Evolutionary conservation across 805 yeast genomes (phyloP), one percentile per base, ranked within the genome.

Genomic region (Barnettozyma vustinii): DNA sequence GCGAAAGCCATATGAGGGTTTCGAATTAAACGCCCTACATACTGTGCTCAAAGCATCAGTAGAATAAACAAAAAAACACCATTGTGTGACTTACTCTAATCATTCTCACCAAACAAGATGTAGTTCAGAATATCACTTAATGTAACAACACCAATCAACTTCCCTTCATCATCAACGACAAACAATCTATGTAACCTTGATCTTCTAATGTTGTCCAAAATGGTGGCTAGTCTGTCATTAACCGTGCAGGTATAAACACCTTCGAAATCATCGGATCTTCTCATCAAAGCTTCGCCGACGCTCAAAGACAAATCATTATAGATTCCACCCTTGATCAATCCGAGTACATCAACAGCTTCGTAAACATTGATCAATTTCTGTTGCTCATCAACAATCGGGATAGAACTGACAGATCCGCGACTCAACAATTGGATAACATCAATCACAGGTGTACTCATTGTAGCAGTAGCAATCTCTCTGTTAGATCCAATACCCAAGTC

Each of bases 171-270:
- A 65, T 94, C 96, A 26, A 94, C 96, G 27, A 94, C 90, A 61
- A 91, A 88, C 62, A 94, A 77, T 65, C 99, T 77, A 65, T 94
- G 97, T 52, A 94, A 76, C 57, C 98, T 79, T 32, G 96, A 83
- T 58, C 90, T 86, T 60, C 97, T 79, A 51, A 94, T 89, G 33
- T 96, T 91, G 64, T 91, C 97, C 82, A 94, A 77, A 49, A 94
- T 85, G 15, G 96, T 88, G 52, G 92, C 84, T 50, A 94, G 71
- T 54, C 91, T 77, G 65, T 94, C 99, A 56, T 82, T 77, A 55
- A 82, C 75, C 0, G 97, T 88, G 68, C 99, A 94, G 0, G 98
- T 94, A 68, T 90, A 88, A 13, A 94, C 98, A 51, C 99, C 99
- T 67, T 94, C 98, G 60, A 92, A 94, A 64, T 94, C 97, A 57